phyloP scores from a whole-genome alignment of 257 asterid genomes.

The Cordia subcordata region DNA sequence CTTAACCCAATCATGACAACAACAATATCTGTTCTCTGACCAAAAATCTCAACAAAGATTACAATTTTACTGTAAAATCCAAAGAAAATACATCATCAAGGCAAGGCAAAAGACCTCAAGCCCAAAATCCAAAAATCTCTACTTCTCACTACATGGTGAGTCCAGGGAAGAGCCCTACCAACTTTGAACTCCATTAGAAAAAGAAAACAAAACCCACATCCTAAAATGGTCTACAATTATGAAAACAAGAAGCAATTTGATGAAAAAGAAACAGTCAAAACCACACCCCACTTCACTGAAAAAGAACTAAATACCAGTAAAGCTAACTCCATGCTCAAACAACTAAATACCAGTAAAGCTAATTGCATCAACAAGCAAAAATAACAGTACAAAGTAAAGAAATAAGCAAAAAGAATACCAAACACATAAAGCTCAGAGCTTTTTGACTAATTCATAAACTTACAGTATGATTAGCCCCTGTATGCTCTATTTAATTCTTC shows the following conservation, averaged over 20 bases:
- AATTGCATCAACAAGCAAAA: slow-evolving; percentile 10
- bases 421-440: slow-evolving; percentile 12
- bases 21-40: not conserved
- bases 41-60: slow-evolving; percentile 8
- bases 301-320: slow-evolving; percentile 7
- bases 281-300: slow-evolving; percentile 9
- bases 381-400: not conserved
- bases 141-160: too few species aligned
- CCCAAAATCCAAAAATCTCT: not conserved
- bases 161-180: too few species aligned
- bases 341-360: slow-evolving; percentile 4
- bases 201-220: slow-evolving; percentile 8
- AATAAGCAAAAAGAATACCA: not conserved
- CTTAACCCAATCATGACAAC: not conserved
- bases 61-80: slow-evolving; percentile 13
- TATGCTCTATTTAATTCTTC: not conserved
- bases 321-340: slow-evolving; percentile 13
- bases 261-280: slow-evolving; percentile 19
- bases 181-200: too few species aligned
- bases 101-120: not conserved
- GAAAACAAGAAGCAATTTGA: slow-evolving; percentile 2
- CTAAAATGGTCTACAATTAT: slow-evolving; percentile 5
- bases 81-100: slow-evolving; percentile 1
- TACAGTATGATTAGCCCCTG: slow-evolving; percentile 29
- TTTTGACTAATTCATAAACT: slow-evolving; percentile 14